Percentiles rank a stretch among this genome's conserved stretches.
Evolutionary conservation across 345 rosid genomes (phyloP).

Genomic region (Eucalyptus polybractea): DNA sequence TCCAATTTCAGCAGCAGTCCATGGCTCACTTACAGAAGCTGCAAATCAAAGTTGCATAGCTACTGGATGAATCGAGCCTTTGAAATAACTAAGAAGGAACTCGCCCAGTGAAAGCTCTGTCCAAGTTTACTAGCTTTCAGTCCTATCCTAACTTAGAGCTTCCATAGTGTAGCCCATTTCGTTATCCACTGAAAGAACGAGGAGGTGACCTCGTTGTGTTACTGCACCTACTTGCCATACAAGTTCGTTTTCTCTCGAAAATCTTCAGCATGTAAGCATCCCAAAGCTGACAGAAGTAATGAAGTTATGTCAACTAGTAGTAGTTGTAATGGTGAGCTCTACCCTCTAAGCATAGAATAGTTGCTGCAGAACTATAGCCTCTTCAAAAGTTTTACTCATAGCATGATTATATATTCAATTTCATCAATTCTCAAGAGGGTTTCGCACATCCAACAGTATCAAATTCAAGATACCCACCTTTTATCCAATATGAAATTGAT

Average conservation of each 20-base stretch:
- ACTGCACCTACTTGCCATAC: slow-evolving; percentile 70
- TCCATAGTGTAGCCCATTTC: slow-evolving; percentile 13
- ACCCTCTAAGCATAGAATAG: background rate
- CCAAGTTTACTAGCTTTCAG: slow-evolving; percentile 30
- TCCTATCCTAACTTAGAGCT: slow-evolving; percentile 67
- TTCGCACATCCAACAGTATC: background rate
- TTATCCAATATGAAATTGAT: background rate
- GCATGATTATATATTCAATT: background rate
- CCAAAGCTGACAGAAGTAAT: slow-evolving; percentile 34
- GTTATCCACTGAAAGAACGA: slow-evolving; percentile 78
- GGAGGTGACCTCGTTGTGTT: slow-evolving; percentile 29
- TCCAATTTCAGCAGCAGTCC: background rate
- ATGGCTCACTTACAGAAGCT: background rate
- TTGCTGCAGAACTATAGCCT: background rate
- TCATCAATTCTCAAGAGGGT: background rate
- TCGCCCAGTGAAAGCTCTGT: background rate
- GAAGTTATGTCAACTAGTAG: background rate
- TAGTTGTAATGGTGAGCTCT: background rate
- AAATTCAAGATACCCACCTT: background rate
- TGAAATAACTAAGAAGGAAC: background rate
- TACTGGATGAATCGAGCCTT: background rate
- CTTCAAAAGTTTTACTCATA: background rate
- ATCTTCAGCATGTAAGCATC: slow-evolving; percentile 79
- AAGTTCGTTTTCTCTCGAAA: slow-evolving; percentile 45
- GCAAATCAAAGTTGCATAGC: background rate